A percentile compares a stretch with the other conserved stretches of the same genome.
These are phyloP conservation scores for Kalmusia sp. DNA, from an alignment of 2,329 filamentous ascomycete genomes.

Conservation along the genomic window DNA sequence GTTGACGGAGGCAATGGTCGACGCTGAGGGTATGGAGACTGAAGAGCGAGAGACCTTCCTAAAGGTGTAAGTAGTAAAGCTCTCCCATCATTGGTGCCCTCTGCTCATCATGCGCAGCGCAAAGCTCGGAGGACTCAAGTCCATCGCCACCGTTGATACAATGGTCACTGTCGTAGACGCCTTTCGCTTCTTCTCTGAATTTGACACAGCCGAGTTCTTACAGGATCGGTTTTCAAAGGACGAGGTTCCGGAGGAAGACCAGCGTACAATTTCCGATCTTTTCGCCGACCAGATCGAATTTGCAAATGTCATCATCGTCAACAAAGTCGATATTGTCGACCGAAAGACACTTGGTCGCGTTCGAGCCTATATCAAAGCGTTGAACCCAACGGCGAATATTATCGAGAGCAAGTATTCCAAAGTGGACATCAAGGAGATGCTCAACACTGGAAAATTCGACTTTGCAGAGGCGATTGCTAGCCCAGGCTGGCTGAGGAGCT, in stretches of 20 bases:
- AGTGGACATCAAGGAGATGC: slow-evolving; percentile 67
- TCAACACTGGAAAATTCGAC: slow-evolving; percentile 71
- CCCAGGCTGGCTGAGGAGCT: slow-evolving; percentile 73
- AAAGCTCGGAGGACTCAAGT: slow-evolving; percentile 66
- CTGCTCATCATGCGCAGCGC: slow-evolving; percentile 25
- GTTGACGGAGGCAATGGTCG: slow-evolving; percentile 54
- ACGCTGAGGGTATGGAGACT: slow-evolving; percentile 49
- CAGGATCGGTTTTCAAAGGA: slow-evolving; percentile 66
- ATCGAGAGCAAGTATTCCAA: slow-evolving; percentile 66
- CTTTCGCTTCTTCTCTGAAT: slow-evolving; percentile 75
- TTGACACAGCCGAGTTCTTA: slow-evolving; percentile 72
- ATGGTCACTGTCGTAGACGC: slow-evolving; percentile 77
- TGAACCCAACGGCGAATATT: slow-evolving; percentile 72
- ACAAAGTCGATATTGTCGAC: slow-evolving; percentile 71
- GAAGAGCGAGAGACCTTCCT: slow-evolving; percentile 54
- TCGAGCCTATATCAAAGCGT: slow-evolving; percentile 61
- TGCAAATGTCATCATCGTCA: slow-evolving; percentile 74
- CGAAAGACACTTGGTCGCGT: slow-evolving; percentile 56
- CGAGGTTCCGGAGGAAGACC: slow-evolving; percentile 68
- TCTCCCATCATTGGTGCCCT: neutral
- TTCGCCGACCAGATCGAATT: slow-evolving; percentile 83
- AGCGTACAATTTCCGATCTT: slow-evolving; percentile 75
- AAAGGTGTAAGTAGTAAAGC: slow-evolving; percentile 51
- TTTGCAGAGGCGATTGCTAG: slow-evolving; percentile 69
- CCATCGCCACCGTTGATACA: slow-evolving; percentile 71